A percentile compares a stretch with the other conserved stretches of the same genome.
Conservation (phyloP, 306 rosid genomes). For the Corylus americana region DNA sequence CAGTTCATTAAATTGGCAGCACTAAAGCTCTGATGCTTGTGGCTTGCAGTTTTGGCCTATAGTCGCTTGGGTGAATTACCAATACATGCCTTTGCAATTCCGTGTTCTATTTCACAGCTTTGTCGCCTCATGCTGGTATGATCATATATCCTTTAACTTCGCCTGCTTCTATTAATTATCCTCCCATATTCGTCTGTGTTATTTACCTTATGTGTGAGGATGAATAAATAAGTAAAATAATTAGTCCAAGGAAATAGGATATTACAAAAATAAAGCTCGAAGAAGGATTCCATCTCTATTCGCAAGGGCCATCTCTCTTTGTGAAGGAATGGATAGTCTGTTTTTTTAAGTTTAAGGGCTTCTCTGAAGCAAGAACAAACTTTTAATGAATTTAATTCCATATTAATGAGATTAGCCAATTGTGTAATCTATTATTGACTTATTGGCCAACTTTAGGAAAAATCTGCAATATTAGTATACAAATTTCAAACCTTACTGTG, state of each 20-base stretch:
- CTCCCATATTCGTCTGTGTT: not conserved
- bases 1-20: slow-evolving; percentile 15
- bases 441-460: too few relatives aligned
- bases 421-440: not conserved
- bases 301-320: too few relatives aligned
- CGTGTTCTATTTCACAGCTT: slow-evolving; percentile 82
- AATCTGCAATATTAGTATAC: not conserved
- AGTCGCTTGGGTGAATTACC: slow-evolving; percentile 94
- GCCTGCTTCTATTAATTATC: not conserved
- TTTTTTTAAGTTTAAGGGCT: too few relatives aligned
- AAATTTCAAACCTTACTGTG: not conserved
- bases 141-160: slow-evolving; percentile 22
- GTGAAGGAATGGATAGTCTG: too few relatives aligned
- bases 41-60: slow-evolving; percentile 86
- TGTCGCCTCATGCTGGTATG: slow-evolving; percentile 80
- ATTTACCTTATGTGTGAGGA: not conserved
- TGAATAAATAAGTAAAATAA: not conserved
- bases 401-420: not conserved
- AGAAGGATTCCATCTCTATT: too few relatives aligned
- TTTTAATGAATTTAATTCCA: not conserved
- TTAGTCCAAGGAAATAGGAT: too few relatives aligned
- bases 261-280: too few relatives aligned
- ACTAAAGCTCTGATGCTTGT: slow-evolving; percentile 16
- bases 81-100: slow-evolving; percentile 79
- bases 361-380: not conserved